Base-by-base conservation (phyloP, 345 rosid genomes). In the Eucalyptus shirleyi region DNA sequence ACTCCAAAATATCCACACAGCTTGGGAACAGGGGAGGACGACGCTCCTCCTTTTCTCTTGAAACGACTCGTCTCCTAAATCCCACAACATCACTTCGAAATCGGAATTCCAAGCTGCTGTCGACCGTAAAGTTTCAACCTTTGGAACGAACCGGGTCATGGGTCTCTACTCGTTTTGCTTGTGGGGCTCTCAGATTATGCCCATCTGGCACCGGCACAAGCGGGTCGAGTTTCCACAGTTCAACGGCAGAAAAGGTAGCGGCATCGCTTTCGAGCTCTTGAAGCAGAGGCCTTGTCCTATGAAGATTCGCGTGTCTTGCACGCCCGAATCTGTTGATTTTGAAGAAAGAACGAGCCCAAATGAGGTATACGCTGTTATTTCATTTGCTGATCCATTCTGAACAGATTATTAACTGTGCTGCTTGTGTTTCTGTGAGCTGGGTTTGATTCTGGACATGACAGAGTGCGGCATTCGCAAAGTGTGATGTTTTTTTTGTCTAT, bases 301-400 rank as follows among this genome's bases (percentile, higher is more conserved):
- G 42, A 60, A n/a, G 59, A 56, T 40, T 53, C 37, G 89, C 88
- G 83, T 91, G 15, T 69, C 90, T 23, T 92, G 94, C 92, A 94
- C 37, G 90, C 82, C 91, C 89, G 93, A 94, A 88, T 83, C 88
- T 37, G 90, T 91, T 82, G 98, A 92, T 49, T 92, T 91, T 45
- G 93, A 93, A 50, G 98, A 94, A 91, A 95, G 99, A 94, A 93
- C 94, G 86, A 96, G 99, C 92, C 98, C 99, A 13, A 40, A 55
- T 89, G 98, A 95, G 99, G 99, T 96, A 90, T 51, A 92, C 30
- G 9, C 28, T 77, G 83, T 77, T 18, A 37, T 37, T 37, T 77
- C 45, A 0, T 28, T 28, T 28, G 17, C 0, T 11, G 16, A 77
- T 77, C 37, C 47, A 37, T 37, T 12, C 83, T 21, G 28, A 77